Conservation (phyloP, 345 rosid species). For the Aquilaria yunnanensis region DNA sequence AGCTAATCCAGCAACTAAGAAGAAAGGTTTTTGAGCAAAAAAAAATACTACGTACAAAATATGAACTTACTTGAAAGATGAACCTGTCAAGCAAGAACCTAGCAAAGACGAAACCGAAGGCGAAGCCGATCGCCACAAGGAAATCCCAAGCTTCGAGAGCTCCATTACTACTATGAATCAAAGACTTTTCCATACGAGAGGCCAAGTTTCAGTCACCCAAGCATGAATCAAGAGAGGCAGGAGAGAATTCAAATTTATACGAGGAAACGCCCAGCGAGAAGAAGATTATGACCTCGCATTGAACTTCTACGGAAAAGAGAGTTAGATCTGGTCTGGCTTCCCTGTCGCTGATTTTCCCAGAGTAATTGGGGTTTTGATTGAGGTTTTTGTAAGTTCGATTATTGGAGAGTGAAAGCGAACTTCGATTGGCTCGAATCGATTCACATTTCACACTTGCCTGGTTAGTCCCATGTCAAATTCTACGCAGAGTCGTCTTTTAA, state of each 20-base stretch:
- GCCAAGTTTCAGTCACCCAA: constrained; percentile 10
- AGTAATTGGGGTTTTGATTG: no score
- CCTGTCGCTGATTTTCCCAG: no score
- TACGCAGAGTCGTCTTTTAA: no score
- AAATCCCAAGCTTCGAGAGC: constrained; percentile 45
- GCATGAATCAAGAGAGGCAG: constrained; percentile 13
- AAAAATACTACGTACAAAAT: neutral
- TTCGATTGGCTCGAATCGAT: no score
- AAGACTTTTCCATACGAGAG: constrained; percentile 40
- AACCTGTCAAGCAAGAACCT: constrained; percentile 66
- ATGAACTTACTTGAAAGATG: constrained; percentile 67
- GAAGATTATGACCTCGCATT: neutral
- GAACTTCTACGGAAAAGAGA: constrained; percentile 3
- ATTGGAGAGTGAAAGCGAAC: no score
- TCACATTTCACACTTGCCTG: no score
- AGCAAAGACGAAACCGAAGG: constrained; percentile 47
- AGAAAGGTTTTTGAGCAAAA: no score
- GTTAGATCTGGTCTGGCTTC: constrained; percentile 2
- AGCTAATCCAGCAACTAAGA: no score
- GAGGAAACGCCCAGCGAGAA: neutral
- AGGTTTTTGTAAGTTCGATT: no score
- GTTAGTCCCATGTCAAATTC: no score
- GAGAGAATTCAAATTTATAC: neutral
- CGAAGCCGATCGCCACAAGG: constrained; percentile 54
- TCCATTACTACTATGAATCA: constrained; percentile 28